These are phyloP conservation scores for Colletotrichum aenigma DNA, from an alignment of 2,329 filamentous ascomycete species.

Conservation along the genomic window DNA sequence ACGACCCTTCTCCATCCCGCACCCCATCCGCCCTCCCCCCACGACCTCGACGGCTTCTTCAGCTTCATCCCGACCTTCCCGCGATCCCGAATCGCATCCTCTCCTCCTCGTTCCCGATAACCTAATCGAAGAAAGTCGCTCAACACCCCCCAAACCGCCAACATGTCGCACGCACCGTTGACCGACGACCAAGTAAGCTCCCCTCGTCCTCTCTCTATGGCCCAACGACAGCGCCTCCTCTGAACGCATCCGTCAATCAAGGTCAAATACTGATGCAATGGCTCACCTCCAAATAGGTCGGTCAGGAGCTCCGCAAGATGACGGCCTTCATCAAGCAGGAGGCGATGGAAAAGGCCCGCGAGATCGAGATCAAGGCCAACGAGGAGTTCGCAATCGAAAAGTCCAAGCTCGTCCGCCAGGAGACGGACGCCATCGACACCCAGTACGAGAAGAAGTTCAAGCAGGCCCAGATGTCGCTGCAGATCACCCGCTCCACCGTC, in stretches of 20 bases:
- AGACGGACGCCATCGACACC: conserved; percentile 89
- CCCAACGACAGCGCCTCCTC: neutral
- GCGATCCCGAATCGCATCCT: conserved; percentile 3
- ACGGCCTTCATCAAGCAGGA: conserved; percentile 99
- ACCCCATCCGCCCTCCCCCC: conserved; percentile 9
- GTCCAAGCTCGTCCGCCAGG: conserved; percentile 95
- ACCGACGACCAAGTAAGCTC: conserved; percentile 26
- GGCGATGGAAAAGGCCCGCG: conserved; percentile 93
- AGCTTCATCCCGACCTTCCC: neutral
- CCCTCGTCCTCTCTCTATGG: neutral
- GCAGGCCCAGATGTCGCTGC: conserved; percentile 96
- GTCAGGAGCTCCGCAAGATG: conserved; percentile 99
- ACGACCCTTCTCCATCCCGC: neutral
- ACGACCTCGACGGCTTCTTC: neutral
- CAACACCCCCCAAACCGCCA: conserved; percentile 11
- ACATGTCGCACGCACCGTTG: conserved; percentile 25
- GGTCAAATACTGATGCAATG: neutral
- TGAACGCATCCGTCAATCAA: neutral
- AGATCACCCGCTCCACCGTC: conserved; percentile 95
- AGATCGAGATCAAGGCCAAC: conserved; percentile 98
- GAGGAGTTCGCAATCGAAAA: conserved; percentile 99
- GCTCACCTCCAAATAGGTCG: conserved; percentile 67
- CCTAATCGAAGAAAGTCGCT: conserved; percentile 20
- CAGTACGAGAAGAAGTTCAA: conserved; percentile 99
- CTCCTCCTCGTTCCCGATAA: neutral